These are phyloP conservation scores for Alternaria consortialis DNA, from an alignment of 2,329 filamentous ascomycete genomes.

Conservation along the genomic window DNA sequence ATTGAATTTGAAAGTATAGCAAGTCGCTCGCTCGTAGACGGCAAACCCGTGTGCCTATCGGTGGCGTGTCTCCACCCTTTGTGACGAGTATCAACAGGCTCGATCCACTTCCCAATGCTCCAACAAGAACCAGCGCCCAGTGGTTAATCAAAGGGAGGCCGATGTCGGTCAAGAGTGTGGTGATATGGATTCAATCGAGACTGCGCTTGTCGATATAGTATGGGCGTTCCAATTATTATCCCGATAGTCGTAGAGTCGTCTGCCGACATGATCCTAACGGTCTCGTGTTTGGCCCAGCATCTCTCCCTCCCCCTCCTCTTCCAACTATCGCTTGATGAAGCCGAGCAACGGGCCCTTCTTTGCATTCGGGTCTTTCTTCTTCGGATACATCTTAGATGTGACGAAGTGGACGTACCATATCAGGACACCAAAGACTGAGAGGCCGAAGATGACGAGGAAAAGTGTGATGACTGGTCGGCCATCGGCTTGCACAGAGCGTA, in stretches of 20 bases:
- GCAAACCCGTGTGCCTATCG: background rate
- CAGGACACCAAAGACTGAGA: slow-evolving; percentile 52
- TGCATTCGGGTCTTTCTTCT: slow-evolving; percentile 37
- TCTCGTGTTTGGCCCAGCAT: background rate
- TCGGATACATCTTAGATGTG: slow-evolving; percentile 40
- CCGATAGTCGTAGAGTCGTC: background rate
- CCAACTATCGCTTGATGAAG: slow-evolving; percentile 31
- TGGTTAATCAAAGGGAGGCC: background rate
- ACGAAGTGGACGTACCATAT: slow-evolving; percentile 44
- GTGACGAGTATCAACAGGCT: background rate
- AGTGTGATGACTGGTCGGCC: slow-evolving; percentile 88
- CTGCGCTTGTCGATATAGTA: background rate
- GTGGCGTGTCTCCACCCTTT: background rate
- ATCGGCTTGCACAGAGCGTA: slow-evolving; percentile 55
- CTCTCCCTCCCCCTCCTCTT: background rate
- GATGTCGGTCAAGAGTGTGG: background rate
- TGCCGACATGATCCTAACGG: background rate
- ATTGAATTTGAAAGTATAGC: slow-evolving; percentile 16
- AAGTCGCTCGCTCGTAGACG: slow-evolving; percentile 4
- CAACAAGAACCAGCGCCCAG: background rate
- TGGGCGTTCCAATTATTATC: slow-evolving; percentile 2
- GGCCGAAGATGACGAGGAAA: slow-evolving; percentile 78
- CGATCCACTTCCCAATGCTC: background rate
- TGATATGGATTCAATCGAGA: slow-evolving; percentile 1
- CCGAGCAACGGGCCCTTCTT: slow-evolving; percentile 37